Conservation (phyloP, 192 early-diverging fungal genomes). For the Radiomyces spectabilis region DNA sequence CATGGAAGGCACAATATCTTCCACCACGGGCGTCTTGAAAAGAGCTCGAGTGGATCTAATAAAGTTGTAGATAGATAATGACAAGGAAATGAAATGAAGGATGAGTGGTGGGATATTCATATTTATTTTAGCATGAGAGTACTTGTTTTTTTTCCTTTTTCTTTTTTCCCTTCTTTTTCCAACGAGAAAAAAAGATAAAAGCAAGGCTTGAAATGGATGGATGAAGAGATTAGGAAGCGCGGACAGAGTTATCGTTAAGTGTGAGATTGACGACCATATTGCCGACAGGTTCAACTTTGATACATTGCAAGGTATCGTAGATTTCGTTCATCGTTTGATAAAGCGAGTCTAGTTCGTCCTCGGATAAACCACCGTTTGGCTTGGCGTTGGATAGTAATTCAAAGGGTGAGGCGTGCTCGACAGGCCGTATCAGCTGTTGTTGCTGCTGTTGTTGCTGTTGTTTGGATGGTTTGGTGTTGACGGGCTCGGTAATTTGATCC, state of each 20-base stretch:
- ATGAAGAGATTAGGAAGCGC: not conserved
- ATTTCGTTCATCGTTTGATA: constrained; percentile 25
- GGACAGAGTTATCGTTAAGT: constrained; percentile 7
- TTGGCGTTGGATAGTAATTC: not conserved
- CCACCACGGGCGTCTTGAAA: no score
- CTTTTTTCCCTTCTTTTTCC: not conserved
- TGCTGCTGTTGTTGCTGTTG: not conserved
- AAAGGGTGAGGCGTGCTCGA: not conserved
- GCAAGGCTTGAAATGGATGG: not conserved
- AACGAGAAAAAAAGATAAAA: not conserved
- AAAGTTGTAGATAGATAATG: not conserved
- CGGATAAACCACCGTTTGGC: constrained; percentile 10
- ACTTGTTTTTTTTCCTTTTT: not conserved
- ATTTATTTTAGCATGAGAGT: not conserved
- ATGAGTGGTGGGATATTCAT: not conserved
- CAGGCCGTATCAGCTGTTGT: not conserved
- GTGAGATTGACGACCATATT: constrained; percentile 30
- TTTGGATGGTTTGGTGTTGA: constrained; percentile 3
- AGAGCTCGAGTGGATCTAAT: constrained; percentile 14
- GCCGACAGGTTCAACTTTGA: constrained; percentile 24
- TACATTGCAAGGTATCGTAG: constrained; percentile 19
- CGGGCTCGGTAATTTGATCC: not conserved
- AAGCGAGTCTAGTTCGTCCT: constrained; percentile 15
- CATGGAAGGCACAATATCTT: constrained; percentile 1
- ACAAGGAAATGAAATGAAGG: not conserved